These are phyloP conservation scores for Solanum boliviense DNA, from an alignment of 257 asterid genomes.

Conservation along the genomic window DNA sequence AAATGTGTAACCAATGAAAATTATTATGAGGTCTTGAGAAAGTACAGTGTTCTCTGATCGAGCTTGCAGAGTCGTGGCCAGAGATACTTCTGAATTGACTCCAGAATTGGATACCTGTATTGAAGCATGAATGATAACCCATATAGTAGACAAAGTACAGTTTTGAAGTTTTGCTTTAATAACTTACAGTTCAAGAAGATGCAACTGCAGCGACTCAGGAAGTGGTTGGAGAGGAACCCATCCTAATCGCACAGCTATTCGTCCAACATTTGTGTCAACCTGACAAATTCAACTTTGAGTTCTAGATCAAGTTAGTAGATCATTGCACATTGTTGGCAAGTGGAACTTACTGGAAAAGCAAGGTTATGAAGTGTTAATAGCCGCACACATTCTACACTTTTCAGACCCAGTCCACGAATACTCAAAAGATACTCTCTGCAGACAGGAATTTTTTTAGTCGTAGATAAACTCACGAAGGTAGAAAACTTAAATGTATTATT, in stretches of 20 bases:
- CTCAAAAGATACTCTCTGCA: conserved; percentile 88
- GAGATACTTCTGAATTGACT: conserved; percentile 85
- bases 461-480: neutral
- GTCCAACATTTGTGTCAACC: conserved; percentile 98
- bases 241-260: conserved; percentile 93
- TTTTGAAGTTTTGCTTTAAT: neutral
- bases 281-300: conserved; percentile 22
- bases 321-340: conserved; percentile 7
- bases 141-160: neutral
- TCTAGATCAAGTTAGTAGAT: conserved; percentile 2
- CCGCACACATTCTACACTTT: conserved; percentile 95
- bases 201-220: conserved; percentile 88
- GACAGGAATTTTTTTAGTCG: conserved; percentile 2
- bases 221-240: conserved; percentile 99
- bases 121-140: conserved; percentile 16
- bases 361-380: conserved; percentile 82
- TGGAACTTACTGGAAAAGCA: conserved; percentile 84
- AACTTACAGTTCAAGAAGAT: conserved; percentile 94
- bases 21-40: conserved; percentile 1
- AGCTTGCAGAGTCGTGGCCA: conserved; percentile 97
- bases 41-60: conserved; percentile 85
- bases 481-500: neutral
- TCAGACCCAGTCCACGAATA: conserved; percentile 79
- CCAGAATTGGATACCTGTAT: conserved; percentile 81
- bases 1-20: neutral